Base-by-base conservation (phyloP, 805 yeast species). In the Schizosaccharomyces octosporus region DNA sequence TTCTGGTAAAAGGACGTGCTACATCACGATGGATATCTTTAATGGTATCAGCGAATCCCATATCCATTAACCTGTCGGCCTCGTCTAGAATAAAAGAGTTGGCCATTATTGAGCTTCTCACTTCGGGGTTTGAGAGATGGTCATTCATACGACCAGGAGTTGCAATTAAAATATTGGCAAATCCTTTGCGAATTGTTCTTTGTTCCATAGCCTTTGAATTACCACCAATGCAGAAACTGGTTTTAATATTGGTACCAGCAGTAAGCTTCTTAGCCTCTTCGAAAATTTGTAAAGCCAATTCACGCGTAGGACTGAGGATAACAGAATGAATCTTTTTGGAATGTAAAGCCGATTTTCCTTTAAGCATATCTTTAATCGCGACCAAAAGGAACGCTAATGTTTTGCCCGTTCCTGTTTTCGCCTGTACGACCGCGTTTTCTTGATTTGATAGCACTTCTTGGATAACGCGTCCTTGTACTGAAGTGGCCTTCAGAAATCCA, bases 111-210 rank as follows among this genome's bases (percentile, higher is more conserved):
- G 86, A 72, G 64, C 84, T 84, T 63, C 93, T 77, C 4, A 83
- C 80, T 59, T 78, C 76, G 0, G 99, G 94, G 71, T 89, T 86
- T 65, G 87, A 95, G 64, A 93, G 81, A 74, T 93, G 99, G 70
- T 93, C 99, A 7, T 87, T 85, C 55, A 93, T 74, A 67, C 99
- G 79, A 63, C 99, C 99, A 1, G 99, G 99, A 0, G 99, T 93
- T 13, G 95, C 97, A 54, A 93, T 94, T 19, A 93, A 77, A 42
- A 93, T 81, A 71, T 93, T 93, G 45, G 89, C 95, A 1, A 88
- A 82, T 65, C 99, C 99, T 70, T 90, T 90, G 69, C 98, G 79
- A 43, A 93, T 73, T 67, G 98, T 75, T 1, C 97, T 97, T 77
- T 94, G 93, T 71, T 93, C 99, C 1, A 95, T 80, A 69, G 93